Base-by-base conservation (phyloP, 2,329 filamentous ascomycete species). In the Claviceps sp. region DNA sequence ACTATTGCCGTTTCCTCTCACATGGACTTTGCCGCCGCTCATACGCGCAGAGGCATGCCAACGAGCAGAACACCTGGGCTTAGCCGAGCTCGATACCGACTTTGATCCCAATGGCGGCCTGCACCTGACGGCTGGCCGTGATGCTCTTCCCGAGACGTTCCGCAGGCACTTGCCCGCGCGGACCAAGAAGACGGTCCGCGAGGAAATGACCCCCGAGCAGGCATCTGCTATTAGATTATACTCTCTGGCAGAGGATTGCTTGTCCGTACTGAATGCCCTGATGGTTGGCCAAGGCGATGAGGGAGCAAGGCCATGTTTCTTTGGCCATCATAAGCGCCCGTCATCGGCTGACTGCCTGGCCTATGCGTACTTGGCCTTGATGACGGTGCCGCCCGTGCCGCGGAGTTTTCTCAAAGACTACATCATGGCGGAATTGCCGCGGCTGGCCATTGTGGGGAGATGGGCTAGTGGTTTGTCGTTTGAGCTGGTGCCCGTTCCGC, bases 1-100 rank as follows among this genome's bases (percentile, higher is more conserved):
- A 5, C 78, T 96, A 52, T 79, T 97, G 41, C 80, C 85, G 42
- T 95, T 93, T 74, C 89, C 93, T 18, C 76, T 89, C 56, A 90
- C 90, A 60, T 98, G 93, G 79, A 85, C 86, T 43, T 74, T 94
- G 5, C 90, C 90, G 2, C 82, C 86, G 0, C 73, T 79, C 52
- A 73, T 88, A 51, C 85, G 89, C 48, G 73, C 81, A 11, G 75
- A 80, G 40, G 89, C 90, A 34, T 78, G 85, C 61, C 68, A 73
- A 56, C 77, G 84, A 57, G 90, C 87, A 9, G 78, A 80, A 52
- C 79, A 85, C 59, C 73, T 88, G 2, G 83, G 83, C 14, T 73
- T 91, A 51, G 82, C 81, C 9, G 77, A 79, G 38, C 70, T 89
- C 41, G 85, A 87, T 60, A 73, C 81, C 37, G 79, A 85, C 61